Evolutionary conservation across 257 asterid species (phyloP).

Genomic region (Capsicum baccatum): DNA sequence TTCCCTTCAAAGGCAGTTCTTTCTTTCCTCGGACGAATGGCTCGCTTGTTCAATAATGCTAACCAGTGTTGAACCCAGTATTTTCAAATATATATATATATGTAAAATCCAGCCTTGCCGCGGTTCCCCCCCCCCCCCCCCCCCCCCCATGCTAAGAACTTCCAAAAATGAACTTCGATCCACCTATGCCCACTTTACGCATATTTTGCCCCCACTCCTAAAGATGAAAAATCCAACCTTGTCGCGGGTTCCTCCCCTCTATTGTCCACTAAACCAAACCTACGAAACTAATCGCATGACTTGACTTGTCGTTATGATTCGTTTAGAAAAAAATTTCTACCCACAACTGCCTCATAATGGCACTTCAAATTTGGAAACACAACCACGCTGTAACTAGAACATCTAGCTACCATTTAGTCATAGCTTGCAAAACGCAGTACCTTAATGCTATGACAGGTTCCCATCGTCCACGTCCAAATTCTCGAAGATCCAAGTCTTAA

Average conservation of each 20-base stretch:
- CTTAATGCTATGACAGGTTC: background rate
- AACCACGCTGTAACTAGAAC: constrained; percentile 8
- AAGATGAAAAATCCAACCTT: background rate
- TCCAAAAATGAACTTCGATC: no score
- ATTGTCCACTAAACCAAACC: background rate
- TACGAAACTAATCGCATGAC: background rate
- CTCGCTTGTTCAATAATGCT: no score
- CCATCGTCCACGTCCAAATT: background rate
- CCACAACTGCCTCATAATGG: background rate
- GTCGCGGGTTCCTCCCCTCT: no score
- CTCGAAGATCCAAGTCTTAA: background rate
- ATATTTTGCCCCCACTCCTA: background rate
- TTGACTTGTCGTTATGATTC: constrained; percentile 4
- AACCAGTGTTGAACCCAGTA: background rate
- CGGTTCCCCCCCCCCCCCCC: rapidly evolving
- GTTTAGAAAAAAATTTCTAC: background rate
- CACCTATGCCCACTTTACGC: no score
- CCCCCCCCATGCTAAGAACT: no score
- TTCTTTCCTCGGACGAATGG: no score
- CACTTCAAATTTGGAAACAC: background rate
- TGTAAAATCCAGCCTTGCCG: no score
- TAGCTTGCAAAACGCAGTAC: background rate
- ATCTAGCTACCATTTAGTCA: background rate
- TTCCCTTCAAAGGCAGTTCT: no score
- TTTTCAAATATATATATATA: no score